Conservation (phyloP, 208 protist genomes). For the Leishmania aethiopica region DNA sequence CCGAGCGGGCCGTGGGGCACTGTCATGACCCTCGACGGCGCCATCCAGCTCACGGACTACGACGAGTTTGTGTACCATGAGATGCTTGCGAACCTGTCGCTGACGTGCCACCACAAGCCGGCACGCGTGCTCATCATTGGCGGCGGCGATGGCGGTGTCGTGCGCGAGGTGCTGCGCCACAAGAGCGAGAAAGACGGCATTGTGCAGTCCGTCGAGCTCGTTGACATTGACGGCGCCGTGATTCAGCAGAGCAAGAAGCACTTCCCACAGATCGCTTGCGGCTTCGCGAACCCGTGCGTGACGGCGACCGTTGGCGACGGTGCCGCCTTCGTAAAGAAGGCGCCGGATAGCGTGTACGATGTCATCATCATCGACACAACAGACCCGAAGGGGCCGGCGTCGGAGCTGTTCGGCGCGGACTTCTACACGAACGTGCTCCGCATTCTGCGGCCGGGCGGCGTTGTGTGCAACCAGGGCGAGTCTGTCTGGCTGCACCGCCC, state of each 20-base stretch:
- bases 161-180: constrained; percentile 97
- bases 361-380: constrained; percentile 96
- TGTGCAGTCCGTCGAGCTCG: constrained; percentile 93
- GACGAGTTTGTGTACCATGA: constrained; percentile 99
- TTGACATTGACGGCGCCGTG: constrained; percentile 97
- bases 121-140: constrained; percentile 97
- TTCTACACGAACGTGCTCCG: constrained; percentile 87
- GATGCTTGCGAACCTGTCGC: constrained; percentile 96
- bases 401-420: constrained; percentile 81
- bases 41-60: constrained; percentile 96
- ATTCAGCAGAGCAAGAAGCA: constrained; percentile 85
- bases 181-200: constrained; percentile 32
- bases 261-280: constrained; percentile 85
- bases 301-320: constrained; percentile 84
- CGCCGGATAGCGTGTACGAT: constrained; percentile 87
- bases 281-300: constrained; percentile 76
- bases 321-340: constrained; percentile 78
- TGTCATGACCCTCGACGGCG: constrained; percentile 97
- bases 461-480: constrained; percentile 92
- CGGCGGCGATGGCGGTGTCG: constrained; percentile 97
- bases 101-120: constrained; percentile 90
- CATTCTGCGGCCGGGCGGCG: constrained; percentile 81
- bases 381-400: constrained; percentile 92
- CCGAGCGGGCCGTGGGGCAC: constrained; percentile 93
- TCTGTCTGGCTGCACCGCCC: constrained; percentile 93